Conservation (phyloP, 352 stramenopile genomes). For the Globisporangium irregulare region DNA sequence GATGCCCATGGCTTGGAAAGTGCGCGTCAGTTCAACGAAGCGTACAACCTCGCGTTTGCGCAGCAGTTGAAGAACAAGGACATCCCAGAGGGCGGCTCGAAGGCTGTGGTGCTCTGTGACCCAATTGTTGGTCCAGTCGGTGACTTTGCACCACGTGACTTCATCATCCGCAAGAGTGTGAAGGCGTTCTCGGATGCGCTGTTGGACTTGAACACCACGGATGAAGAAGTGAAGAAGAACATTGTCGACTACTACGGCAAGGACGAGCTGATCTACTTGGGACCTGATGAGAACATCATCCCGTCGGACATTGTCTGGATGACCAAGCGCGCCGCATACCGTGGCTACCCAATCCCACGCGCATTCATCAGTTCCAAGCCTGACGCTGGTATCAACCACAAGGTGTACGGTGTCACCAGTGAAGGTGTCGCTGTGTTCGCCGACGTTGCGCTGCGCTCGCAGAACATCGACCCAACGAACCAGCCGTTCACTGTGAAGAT, state of each 20-base stretch:
- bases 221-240: slow-evolving; percentile 68
- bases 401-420: slow-evolving; percentile 84
- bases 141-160: slow-evolving; percentile 77
- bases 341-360: slow-evolving; percentile 75
- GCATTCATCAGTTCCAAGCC: slow-evolving; percentile 87
- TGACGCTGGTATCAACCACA: slow-evolving; percentile 84
- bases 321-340: slow-evolving; percentile 77
- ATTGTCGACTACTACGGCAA: slow-evolving; percentile 80
- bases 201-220: slow-evolving; percentile 75
- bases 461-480: slow-evolving; percentile 72
- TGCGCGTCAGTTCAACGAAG: slow-evolving; percentile 79
- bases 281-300: slow-evolving; percentile 84
- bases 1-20: slow-evolving; percentile 63
- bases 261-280: slow-evolving; percentile 82
- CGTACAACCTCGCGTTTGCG: slow-evolving; percentile 82
- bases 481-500: slow-evolving; percentile 82
- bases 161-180: slow-evolving; percentile 95
- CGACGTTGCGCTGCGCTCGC: slow-evolving; percentile 69
- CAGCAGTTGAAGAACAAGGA: slow-evolving; percentile 90
- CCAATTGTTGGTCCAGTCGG: slow-evolving; percentile 66
- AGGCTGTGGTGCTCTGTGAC: slow-evolving; percentile 80
- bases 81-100: slow-evolving; percentile 81
- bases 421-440: slow-evolving; percentile 82
- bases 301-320: slow-evolving; percentile 79
- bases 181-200: slow-evolving; percentile 94